Conservation (phyloP, 2,329 filamentous ascomycete genomes). For the Xylariales sp. region DNA sequence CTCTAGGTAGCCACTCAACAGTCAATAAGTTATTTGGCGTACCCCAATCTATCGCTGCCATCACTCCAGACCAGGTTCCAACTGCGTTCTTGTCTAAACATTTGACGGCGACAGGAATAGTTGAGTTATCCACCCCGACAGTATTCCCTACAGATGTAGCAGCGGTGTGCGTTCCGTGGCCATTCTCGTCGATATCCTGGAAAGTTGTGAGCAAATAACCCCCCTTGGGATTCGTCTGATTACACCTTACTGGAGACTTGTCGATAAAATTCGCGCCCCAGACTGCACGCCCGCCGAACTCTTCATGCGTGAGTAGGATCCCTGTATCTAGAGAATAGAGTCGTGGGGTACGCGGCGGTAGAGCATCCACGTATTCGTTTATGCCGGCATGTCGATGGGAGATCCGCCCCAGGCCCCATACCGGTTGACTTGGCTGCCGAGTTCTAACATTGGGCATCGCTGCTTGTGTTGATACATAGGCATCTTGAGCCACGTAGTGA, state of each 20-base stretch:
- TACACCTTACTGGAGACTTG: slow-evolving; percentile 14
- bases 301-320: slow-evolving; percentile 19
- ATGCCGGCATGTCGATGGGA: slow-evolving; percentile 18
- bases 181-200: slow-evolving; percentile 18
- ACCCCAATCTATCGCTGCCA: slow-evolving; percentile 23
- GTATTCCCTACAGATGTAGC: slow-evolving; percentile 19
- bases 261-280: slow-evolving; percentile 20
- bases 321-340: slow-evolving; percentile 22
- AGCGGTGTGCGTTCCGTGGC: slow-evolving; percentile 22
- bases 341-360: slow-evolving; percentile 11
- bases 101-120: slow-evolving; percentile 20
- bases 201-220: too few species aligned
- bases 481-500: slow-evolving; percentile 17
- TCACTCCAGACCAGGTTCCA: slow-evolving; percentile 14
- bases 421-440: neutral
- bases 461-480: slow-evolving; percentile 10
- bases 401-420: slow-evolving; percentile 21
- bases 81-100: slow-evolving; percentile 14
- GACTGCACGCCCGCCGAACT: slow-evolving; percentile 21
- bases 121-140: slow-evolving; percentile 21
- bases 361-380: slow-evolving; percentile 11
- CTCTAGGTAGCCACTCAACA: too few species aligned
- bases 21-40: too few species aligned
- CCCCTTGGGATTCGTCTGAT: too few species aligned
- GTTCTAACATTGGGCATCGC: neutral